Percentiles rank a stretch among this genome's conserved stretches.
Conservation (phyloP, 352 stramenopile genomes). For the Phytopythium helicoides region DNA sequence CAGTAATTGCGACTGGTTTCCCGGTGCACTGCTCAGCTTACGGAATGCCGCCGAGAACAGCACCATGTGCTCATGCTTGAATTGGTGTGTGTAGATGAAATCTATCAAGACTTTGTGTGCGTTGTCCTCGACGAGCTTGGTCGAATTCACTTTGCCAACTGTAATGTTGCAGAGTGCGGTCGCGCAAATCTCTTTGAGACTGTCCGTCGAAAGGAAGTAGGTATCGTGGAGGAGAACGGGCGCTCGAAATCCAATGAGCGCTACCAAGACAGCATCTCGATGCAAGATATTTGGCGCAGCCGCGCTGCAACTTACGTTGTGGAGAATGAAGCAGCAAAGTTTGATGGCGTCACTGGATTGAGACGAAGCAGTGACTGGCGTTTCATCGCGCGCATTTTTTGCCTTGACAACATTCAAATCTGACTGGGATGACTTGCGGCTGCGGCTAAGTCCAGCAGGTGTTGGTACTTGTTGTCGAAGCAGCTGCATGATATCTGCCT, state of each 20-base stretch:
- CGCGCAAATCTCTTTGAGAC: constrained; percentile 54
- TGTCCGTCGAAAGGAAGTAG: constrained; percentile 35
- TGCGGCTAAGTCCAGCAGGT: not conserved
- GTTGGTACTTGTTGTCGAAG: constrained; percentile 40
- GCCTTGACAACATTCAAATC: not conserved
- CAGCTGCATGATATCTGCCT: constrained; percentile 55
- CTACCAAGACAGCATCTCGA: constrained; percentile 28
- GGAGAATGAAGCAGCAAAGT: constrained; percentile 62
- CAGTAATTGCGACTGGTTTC: constrained; percentile 54
- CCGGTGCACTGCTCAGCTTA: constrained; percentile 63
- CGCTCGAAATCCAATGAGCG: constrained; percentile 44
- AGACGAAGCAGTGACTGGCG: not conserved
- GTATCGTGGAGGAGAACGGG: constrained; percentile 50
- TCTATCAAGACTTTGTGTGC: constrained; percentile 49
- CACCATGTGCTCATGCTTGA: constrained; percentile 33
- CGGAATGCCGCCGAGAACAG: constrained; percentile 49
- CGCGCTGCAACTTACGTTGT: constrained; percentile 66
- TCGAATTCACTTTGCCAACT: constrained; percentile 68
- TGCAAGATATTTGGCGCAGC: constrained; percentile 1
- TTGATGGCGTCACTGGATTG: constrained; percentile 23
- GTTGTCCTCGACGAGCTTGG: constrained; percentile 49
- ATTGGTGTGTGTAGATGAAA: constrained; percentile 44
- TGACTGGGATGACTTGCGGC: not conserved
- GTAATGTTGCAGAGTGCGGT: constrained; percentile 64
- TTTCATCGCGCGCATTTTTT: too few species aligned